phyloP scores from a whole-genome alignment of 306 rosid species.

The Abrus precatorius region DNA sequence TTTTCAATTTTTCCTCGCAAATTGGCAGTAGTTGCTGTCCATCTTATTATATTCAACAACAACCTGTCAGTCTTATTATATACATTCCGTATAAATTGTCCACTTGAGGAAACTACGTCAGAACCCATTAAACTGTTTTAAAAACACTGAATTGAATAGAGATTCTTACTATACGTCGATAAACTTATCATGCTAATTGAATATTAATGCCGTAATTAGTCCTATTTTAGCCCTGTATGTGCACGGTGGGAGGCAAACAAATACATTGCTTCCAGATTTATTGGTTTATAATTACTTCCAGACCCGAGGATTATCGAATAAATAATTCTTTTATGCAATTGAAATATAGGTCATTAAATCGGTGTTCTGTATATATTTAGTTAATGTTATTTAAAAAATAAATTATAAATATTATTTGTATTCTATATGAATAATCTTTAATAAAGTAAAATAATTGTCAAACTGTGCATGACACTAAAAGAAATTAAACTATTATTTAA shows the following conservation, averaged over 20 bases:
- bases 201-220: background rate
- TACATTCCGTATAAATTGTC: constrained; percentile 7
- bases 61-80: background rate
- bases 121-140: constrained; percentile 21
- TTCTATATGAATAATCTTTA: no score
- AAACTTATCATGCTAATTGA: constrained; percentile 9
- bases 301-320: no score
- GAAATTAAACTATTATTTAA: no score
- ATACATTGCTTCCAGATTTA: no score
- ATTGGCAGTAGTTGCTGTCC: constrained; percentile 37
- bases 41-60: background rate
- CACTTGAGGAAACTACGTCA: constrained; percentile 21
- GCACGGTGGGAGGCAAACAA: background rate
- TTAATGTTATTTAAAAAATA: no score
- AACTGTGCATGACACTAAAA: no score
- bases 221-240: background rate
- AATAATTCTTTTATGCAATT: no score
- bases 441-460: no score
- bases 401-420: no score
- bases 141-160: background rate
- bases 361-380: no score
- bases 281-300: no score
- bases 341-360: no score
- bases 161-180: constrained; percentile 9
- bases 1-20: constrained; percentile 4